Evolutionary conservation across 1,284 basidiomycete species (phyloP), one percentile per base, ranked within the genome.

Genomic region (Papiliotrema nemorosa): DNA sequence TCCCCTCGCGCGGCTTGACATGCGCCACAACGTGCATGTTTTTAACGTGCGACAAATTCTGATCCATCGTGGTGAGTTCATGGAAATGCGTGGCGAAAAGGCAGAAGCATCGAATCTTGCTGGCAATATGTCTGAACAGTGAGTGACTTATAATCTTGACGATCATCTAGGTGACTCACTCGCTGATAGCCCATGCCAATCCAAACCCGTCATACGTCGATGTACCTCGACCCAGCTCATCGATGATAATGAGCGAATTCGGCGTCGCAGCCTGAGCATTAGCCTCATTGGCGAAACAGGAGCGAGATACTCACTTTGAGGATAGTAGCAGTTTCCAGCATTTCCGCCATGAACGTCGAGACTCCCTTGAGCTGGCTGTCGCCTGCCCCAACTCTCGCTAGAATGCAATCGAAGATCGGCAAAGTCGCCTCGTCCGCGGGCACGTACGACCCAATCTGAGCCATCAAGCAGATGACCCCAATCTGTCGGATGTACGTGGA

Each of bases 311-410:
- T 29, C 48, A 90, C 89, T 65, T 88, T 83, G 41, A 98, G 80
- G 64, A 99, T 98, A 0, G 90, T 92, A 0, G 96, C 93, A 0
- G 93, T 98, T 73, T 76, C 75, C n/a, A 75, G 59, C 96, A 98
- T 99, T 76, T 99, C 96, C 3, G 93, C 92, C 94, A 98, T 98
- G 71, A 98, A 99, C 0, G 96, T 99, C 26, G 90, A 96, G 3
- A 98, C 90, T 16, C 94, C 96, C 73, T 97, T 97, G 38, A 97
- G 78, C 72, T 97, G 93, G 71, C 88, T 93, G 70, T 98, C 96
- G 0, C 96, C 96, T 0, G 96, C 96, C 6, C 96, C 96, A 1
- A 99, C 94, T 60, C 96, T 82, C 50, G 94, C 96, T 3, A 98
- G 77, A 44, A 99, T 88, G 14, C 91, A 97, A 75, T 99, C 96